Base-by-base conservation (phyloP, 2,329 filamentous ascomycete genomes). In the Torrubiellomyces zombiae region DNA sequence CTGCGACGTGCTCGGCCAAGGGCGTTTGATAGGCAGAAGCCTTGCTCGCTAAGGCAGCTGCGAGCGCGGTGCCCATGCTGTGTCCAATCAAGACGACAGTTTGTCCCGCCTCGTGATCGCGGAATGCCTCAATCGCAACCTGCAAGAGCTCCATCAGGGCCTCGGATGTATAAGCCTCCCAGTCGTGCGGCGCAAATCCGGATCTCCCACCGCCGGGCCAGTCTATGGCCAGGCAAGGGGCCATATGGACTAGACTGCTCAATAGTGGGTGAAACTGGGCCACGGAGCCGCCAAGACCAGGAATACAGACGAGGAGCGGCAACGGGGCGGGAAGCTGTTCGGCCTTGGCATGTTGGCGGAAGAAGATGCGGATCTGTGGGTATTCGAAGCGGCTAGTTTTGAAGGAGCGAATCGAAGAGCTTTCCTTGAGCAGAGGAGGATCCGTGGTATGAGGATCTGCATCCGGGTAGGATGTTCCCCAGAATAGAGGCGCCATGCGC, bases 281-380 rank as follows among this genome's bases (percentile, higher is more conserved):
- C 14, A 83, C 66, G 1, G 81, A 92, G 24, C 89, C 89, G n/a
- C 86, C 89, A 7, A 95, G 63, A 2, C 89, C 89, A 43, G 95
- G 89, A 29, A 95, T 62, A 44, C 91, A 93, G 21, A 95, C 83
- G 4, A 95, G 56, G 7, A 98, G 55, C 2, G 89, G 89, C 8
- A 94, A 53, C 0, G 79, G 74, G 1, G 67, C 63, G 2, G 81
- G 82, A 4, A 95, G 62, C 46, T 89, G 79, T 31, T 74, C 67
- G n/a, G 75, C 71, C 42, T 94, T 82, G 12, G 73, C 67, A 50
- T 94, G 89, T 27, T 69, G 68, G 28, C 76, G 69, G 51, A 77
- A 85, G 48, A 95, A 94, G 21, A 85, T 73, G 28, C 86, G 72
- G 33, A 95, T 63, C 16, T 63, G 67, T 2, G 72, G 65, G 45